Base-by-base conservation (phyloP, 2,329 filamentous ascomycete species). In the Aspergillus quadrilineatus region DNA sequence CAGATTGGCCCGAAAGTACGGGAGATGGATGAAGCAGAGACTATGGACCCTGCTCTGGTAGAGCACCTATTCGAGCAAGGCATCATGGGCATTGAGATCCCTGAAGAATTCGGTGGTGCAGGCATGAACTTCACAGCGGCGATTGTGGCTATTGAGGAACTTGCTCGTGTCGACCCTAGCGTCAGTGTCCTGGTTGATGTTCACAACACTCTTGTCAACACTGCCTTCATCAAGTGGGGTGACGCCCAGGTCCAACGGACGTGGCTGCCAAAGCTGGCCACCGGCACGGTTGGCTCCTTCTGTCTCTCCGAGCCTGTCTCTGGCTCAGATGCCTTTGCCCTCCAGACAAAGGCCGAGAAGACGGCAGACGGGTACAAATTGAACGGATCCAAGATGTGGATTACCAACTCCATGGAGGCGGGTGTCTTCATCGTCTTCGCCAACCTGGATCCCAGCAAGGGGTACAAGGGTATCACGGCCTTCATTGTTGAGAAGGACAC, bases 101-200 rank as follows among this genome's bases (percentile, higher is more conserved):
- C 94, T 14, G 94, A 99, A 76, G 92, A 97, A 75, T 99, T 88
- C 72, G 94, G 94, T 59, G 94, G 94, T 59, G 90, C 93, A 0
- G 94, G 92, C 65, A 97, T 99, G 94, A 97, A 97, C 83, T 99
- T 99, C 78, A 97, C 94, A 0, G 81, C 92, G 1, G 93, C 92
- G 59, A 96, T 99, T 71, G 88, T 99, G 44, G 93, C 90, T 29
- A 99, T 99, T 67, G 94, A 99, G 78, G 94, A 99, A 81, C 81
- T 99, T 59, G 94, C 94, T 0, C 85, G 92, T 56, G 89, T 96
- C 15, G 94, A 99, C 70, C 94, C 94, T 41, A 95, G 90, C 64
- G 94, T 99, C 61, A 93, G 90, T 69, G 94, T 99, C 61, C 78
- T 99, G 80, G 90, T 92, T 56, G 94, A 99, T 74, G 94, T 99